Evolutionary conservation across 768 basidiomycete genomes (phyloP), one percentile per base, ranked within the genome.

Genomic region (Mrakia hoshinonis): DNA sequence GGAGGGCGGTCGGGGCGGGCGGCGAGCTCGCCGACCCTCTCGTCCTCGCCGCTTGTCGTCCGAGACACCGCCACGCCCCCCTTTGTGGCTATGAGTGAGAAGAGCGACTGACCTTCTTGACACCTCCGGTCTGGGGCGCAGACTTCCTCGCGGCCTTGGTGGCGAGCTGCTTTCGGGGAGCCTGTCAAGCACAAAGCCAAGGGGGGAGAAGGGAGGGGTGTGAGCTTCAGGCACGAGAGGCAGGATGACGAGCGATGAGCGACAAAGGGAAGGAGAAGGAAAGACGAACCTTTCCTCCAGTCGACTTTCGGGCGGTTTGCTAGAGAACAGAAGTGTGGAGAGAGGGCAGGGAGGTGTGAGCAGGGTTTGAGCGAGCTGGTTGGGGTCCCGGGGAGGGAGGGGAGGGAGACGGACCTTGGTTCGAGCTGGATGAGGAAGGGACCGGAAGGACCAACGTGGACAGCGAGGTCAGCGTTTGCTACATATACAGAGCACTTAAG

Each of bases 131-230:
- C 26, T 39, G 26, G 68, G 82, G 75, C 18, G 84, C 90, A 39
- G 89, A 90, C 85, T 94, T 95, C 76, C 91, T 86, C 67, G 92
- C 92, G 58, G 91, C 92, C 85, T 96, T 95, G 83, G 92, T 91
- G 24, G 92, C 92, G 82, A 95, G 86, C 82, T 93, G 91, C 81
- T 93, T 93, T 84, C 91, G 89, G 71, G 91, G 91, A 64, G 89
- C 89, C 78, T 86, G 90, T 79, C 88, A 0, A 20, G 2, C 13
- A 1, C 20, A n/a, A 7, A 62, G 13, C 36, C 60, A 24, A 64
- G 7, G 12, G 5, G 15, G 24, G 10, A 26, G 22, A 13, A 47
- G 24, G 20, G 26, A 48, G 22, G 26, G 12, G 15, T 2, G 55
- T 15, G 20, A 36, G 55, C 10, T 13, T 26, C 26, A 1, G 11